Base-by-base conservation (phyloP, 257 asterid genomes). In the Cynanchum wilfordii region DNA sequence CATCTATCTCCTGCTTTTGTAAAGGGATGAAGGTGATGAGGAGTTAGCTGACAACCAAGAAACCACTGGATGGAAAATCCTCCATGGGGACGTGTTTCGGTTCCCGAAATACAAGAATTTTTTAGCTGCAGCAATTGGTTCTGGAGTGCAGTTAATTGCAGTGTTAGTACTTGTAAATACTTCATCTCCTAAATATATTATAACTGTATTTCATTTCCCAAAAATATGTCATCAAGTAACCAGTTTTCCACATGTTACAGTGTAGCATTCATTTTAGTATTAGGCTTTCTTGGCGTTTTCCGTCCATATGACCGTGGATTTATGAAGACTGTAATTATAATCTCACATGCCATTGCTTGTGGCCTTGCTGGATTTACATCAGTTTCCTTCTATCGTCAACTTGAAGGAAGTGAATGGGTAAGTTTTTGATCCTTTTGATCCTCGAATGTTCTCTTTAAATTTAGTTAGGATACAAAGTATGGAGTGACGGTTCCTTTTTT, bases 371-470 rank as follows among this genome's bases (percentile, higher is more conserved):
- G 76, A 54, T 73, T 73, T 69, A 49, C 69, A 2, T 56, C 82
- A 40, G 72, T 73, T 20, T 68, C 73, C 29, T 69, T 78, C 22
- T 78, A 69, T 69, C 62, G 24, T 73, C 78, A 60, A 62, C 73
- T 74, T 24, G 76, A 69, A 69, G 82, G 79, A 69, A 69, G 47
- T 66, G n/a, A 78, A 3, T 78, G 68, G 81, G 81, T 73, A 59
- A 65, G 75, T 56, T 10, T 56, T n/a, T 66, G 9, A 29, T 45
- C 38, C 40, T 44, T 40, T 36, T 2, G n/a, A 57, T 25, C 51
- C 69, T 25, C 27, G 44, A 50, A 54, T 57, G 29, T 56, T 15
- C 30, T 56, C 29, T 12, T 56, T 33, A 66, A 33, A 67, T 25
- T 75, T 62, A 10, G 27, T 9, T 59, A 25, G n/a, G 38, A 25